Base-by-base conservation (phyloP, 805 yeast species). In the Barnettozyma vustinii region DNA sequence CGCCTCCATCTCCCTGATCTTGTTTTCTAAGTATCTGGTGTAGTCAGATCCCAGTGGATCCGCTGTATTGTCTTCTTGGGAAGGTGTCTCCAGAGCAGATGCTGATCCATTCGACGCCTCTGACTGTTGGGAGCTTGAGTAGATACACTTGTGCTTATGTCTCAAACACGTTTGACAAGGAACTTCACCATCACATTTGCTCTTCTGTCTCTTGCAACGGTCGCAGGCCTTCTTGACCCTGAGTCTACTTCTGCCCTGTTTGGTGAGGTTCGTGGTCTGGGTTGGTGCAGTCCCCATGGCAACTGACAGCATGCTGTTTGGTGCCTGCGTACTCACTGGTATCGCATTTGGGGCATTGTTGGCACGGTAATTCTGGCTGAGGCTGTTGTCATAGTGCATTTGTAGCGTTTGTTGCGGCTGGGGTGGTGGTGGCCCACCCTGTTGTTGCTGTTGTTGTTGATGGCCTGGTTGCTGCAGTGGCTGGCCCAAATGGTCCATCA, bases 191-290 rank as follows among this genome's bases (percentile, higher is more conserved):
- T 79, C 71, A 59, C 85, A 80, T 55, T 80, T 80, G 50, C 77
- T 76, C 60, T 80, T 79, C 51, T 76, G 80, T 35, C 67, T 63
- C 48, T 80, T 67, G 59, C 85, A 80, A 20, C 80, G 65, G 46
- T 74, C 77, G 53, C 85, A 80, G 1, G 84, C 85, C 52, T 70
- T 73, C 46, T 69, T 65, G 9, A 77, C 83, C 41, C 81, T 60
- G 13, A 47, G 4, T 33, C 55, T 45, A 10, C 21, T 40, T 9
- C 21, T 32, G 13, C 51, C 55, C 15, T 18, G 23, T 33, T 50
- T 50, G 6, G 46, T 44, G 13, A 48, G 25, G n/a, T 44, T 45
- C 27, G 41, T 30, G 5, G 33, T 30, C 39, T 36, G 39, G 13
- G 23, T 3, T 36, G 23, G 39, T 20, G 23, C 18, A 9, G 20